Conservation (phyloP, 192 early-diverging fungal genomes). For the Umbelopsis sp. region DNA sequence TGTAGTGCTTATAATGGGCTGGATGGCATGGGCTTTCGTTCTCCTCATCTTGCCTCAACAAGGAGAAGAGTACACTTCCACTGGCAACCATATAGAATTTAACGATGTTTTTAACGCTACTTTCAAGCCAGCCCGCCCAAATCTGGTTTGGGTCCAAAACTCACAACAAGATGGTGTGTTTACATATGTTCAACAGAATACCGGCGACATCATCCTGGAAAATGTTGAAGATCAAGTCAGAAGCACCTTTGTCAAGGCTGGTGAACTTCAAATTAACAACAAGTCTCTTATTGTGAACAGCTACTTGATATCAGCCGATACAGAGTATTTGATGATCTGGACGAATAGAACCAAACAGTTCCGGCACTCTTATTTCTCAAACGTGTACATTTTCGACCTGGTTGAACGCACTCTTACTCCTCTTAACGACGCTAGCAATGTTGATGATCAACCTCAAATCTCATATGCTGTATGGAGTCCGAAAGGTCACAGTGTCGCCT, state of each 20-base stretch:
- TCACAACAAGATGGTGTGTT: conserved; percentile 33
- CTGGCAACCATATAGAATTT: conserved; percentile 7
- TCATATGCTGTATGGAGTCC: conserved; percentile 81
- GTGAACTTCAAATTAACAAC: conserved; percentile 22
- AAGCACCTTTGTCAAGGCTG: conserved; percentile 29
- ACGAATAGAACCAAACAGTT: conserved; percentile 72
- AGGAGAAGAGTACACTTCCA: neutral
- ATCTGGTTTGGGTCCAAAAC: conserved; percentile 26
- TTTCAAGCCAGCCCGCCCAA: conserved; percentile 21
- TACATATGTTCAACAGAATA: conserved; percentile 28
- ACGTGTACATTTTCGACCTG: conserved; percentile 78
- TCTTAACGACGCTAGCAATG: conserved; percentile 45
- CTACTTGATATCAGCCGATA: conserved; percentile 71
- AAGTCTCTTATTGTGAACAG: conserved; percentile 13
- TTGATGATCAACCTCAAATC: conserved; percentile 51
- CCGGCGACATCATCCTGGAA: conserved; percentile 34
- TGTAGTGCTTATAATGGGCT: conserved; percentile 12
- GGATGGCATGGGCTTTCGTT: conserved; percentile 30
- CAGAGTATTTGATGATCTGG: conserved; percentile 75
- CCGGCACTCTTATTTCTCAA: conserved; percentile 83
- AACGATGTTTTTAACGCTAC: conserved; percentile 24
- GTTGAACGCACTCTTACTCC: conserved; percentile 57
- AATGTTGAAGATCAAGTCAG: conserved; percentile 26
- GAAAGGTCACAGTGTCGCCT: conserved; percentile 74
- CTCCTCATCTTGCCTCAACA: conserved; percentile 13